Base-by-base conservation (phyloP, 129 eudicot species). In the Tagetes erecta region DNA sequence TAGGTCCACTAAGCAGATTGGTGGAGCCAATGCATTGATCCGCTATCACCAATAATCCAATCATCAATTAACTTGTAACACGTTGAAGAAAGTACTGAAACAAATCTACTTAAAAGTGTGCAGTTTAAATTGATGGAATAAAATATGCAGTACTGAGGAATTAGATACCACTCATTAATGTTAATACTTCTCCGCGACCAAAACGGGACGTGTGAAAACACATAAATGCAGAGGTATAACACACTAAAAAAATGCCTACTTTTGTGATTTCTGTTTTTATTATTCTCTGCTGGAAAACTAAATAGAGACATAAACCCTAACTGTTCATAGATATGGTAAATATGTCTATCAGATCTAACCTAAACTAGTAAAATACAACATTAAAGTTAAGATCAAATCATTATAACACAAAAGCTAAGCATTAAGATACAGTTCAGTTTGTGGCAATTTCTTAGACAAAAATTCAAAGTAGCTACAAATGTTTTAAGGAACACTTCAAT, bases 21-120 rank as follows among this genome's bases (percentile, higher is more conserved):
- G 46, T 52, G 77, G 80, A 67, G 76, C 83, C 78, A 76, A 71
- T 42, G 45, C 70, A 64, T 74, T 69, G 83, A 59, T 83, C 80
- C 36, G 45, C 77, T 83, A 68, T 80, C 80, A 45, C 68, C 80
- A 68, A 42, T 3, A 72, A 51, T 78, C 80, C 74, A 63, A 78
- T 13, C 38, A 55, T 74, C 59, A 68, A 35, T 31, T 68, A 46
- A 73, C 33, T 42, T 7, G 78, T 63, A 81, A 62, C 41, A 69
- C 10, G 74, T 62, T 33, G 64, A 71, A 50, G 34, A 53, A 72
- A 50, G 35, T 46, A 12, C 2, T 38, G 38, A 64, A 36, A 12
- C 33, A 9, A 8, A 41, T 38, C 58, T 12, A 72, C 49, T 41
- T 35, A 1, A 35, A 73, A 5, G 45, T 30, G 39, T 50, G 53